Evolutionary conservation across 139 green algal species (phyloP), one percentile per base, ranked within the genome.

Genomic region (Micractinium conductrix): DNA sequence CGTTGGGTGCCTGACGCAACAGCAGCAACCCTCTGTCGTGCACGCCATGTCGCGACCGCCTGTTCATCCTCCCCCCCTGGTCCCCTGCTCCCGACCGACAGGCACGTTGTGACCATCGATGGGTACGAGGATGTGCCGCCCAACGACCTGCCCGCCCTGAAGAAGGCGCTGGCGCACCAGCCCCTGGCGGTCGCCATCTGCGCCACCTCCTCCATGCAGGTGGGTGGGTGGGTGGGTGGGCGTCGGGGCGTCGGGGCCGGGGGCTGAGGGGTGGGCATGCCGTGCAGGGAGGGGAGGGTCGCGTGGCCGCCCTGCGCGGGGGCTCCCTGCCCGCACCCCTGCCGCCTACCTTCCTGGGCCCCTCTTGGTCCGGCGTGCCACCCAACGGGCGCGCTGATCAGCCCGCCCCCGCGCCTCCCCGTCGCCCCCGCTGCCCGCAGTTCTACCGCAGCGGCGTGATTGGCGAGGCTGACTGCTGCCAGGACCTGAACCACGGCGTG

Each of bases 401-500:
- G n/a, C n/a, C n/a, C n/a, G n/a, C n/a, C n/a, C n/a, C n/a, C n/a
- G n/a, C n/a, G n/a, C n/a, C n/a, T n/a, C 30, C 43, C 71, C 1
- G 4, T 33, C 71, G 1, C 71, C 8, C 9, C 68, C 43, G 3
- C 21, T 16, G 9, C 28, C 12, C 60, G 12, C 96, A 99, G 92
- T 94, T 99, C 50, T 99, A 99, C 90, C 70, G 79, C 63, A 91
- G 86, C 40, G 85, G 80, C 63, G 87, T 96, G 28, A 87, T 94
- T 38, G 83, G 73, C 37, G 83, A 86, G 44, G 63, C 90, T 24
- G 62, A 79, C 2, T 97, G 93, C 87, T 95, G 94, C 81, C 86
- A 85, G 44, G 74, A 93, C 44, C 92, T 99, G 19, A 95, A 99
- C 89, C 96, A 99, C 85, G 96, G 96, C 28, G 96, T 99, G 48